Base-by-base conservation (phyloP, 176 grass and related monocot genomes). In the Ensete glaucum region DNA sequence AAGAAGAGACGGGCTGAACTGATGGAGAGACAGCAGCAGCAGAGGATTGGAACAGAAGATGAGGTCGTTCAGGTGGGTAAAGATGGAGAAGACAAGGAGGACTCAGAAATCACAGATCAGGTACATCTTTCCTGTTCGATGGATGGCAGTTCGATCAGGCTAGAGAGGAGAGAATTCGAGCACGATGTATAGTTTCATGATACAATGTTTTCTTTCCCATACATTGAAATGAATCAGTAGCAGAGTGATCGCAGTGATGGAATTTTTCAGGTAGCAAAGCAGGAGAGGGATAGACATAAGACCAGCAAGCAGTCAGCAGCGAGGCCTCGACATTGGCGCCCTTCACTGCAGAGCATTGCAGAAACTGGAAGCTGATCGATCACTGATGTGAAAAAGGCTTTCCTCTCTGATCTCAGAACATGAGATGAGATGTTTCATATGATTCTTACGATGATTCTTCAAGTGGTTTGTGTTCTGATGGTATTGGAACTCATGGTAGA, bases 1-100 rank as follows among this genome's bases (percentile, higher is more conserved):
- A 77, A 64, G 77, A 88, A 88, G 72, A 79, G 82, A 16, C 24
- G 65, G 58, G 67, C 80, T 87, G 82, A 69, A 29, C 10, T 50
- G 11, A 9, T 2, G 29, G 23, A 23, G 43, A 50, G 17, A 9
- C 80, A 75, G 75, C 88, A 79, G 62, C 72, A 80, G 69, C 79
- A 83, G 73, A 69, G 67, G n/a, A 73, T 19, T 5, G 78, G 79
- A 55, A 76, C 26, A 71, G 16, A 2, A 9, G 65, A 16, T 8
- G 65, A 2, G 15, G 25, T 11, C 15, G 57, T 21, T 60, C 57
- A 60, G 8, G 17, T 3, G 2, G 6, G 2, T 9, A 9, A 49
- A 50, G 34, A 69, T 6, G 34, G 10, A n/a, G 34, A 34, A n/a
- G 34, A 34, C 11, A 23, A 50, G 29, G 8, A 69, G 15, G 34